Conservation (phyloP, 108 stramenopile genomes). For the Skeletonema marinoi region DNA sequence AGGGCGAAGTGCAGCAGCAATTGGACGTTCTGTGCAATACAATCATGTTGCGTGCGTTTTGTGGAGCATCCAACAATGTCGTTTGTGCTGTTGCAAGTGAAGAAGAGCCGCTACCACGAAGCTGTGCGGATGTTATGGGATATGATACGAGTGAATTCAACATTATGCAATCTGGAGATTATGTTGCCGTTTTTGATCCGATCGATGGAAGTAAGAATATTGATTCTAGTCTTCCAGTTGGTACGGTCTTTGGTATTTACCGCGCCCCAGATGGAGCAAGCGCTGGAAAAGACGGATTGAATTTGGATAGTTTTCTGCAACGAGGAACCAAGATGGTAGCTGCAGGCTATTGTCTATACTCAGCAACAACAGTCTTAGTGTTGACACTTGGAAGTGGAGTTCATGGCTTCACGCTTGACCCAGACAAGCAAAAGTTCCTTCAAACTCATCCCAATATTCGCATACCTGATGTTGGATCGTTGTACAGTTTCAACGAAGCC, state of each 20-base stretch:
- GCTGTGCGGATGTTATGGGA: conserved; percentile 85
- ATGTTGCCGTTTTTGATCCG: conserved; percentile 99
- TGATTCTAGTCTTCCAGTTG: conserved; percentile 96
- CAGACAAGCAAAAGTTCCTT: conserved; percentile 91
- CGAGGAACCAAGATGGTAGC: conserved; percentile 87
- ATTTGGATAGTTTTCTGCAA: conserved; percentile 81
- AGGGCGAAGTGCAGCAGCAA: conserved; percentile 91
- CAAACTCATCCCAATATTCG: conserved; percentile 91
- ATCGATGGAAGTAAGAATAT: conserved; percentile 94
- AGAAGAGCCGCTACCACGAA: conserved; percentile 78
- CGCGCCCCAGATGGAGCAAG: conserved; percentile 56
- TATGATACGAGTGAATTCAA: conserved; percentile 22
- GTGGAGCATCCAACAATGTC: conserved; percentile 60
- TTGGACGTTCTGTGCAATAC: conserved; percentile 90
- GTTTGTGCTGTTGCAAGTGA: conserved; percentile 83
- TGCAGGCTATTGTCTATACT: conserved; percentile 97
- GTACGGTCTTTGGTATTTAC: conserved; percentile 98
- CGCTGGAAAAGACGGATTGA: conserved; percentile 34
- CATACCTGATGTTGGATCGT: conserved; percentile 86
- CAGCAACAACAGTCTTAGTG: conserved; percentile 96
- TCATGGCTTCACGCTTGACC: conserved; percentile 98
- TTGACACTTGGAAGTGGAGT: conserved; percentile 93
- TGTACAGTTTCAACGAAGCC: conserved; percentile 98
- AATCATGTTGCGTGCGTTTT: conserved; percentile 83
- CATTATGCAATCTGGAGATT: conserved; percentile 62